These are phyloP conservation scores for Patellifolia procumbens DNA, from an alignment of 179 eudicot species.

Conservation along the genomic window DNA sequence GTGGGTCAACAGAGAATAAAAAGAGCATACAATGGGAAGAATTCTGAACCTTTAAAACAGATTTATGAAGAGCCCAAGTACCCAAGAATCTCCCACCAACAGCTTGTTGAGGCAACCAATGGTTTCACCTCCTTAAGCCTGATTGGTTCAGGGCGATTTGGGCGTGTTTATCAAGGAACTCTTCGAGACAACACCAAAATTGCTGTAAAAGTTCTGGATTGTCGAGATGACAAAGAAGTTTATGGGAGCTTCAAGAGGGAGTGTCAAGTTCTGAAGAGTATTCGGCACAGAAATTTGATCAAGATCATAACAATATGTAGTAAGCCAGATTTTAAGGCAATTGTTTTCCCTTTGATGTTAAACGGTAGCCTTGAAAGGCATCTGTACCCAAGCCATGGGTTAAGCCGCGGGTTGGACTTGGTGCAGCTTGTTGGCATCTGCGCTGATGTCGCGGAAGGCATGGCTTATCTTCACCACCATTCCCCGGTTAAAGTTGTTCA, in stretches of 20 bases:
- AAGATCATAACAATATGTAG: slow-evolving; percentile 69
- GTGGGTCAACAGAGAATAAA: slow-evolving; percentile 37
- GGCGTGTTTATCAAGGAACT: slow-evolving; percentile 65
- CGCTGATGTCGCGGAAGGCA: slow-evolving; percentile 71
- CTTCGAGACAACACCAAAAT: slow-evolving; percentile 59
- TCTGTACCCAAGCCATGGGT: slow-evolving; percentile 51
- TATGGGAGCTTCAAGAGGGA: slow-evolving; percentile 67
- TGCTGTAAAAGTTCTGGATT: slow-evolving; percentile 62
- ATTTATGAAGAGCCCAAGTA: slow-evolving; percentile 41
- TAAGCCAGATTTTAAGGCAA: slow-evolving; percentile 77
- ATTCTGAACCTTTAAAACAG: slow-evolving; percentile 34
- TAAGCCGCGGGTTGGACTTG: slow-evolving; percentile 50
- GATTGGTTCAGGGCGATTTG: slow-evolving; percentile 66
- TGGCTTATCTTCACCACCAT: slow-evolving; percentile 73
- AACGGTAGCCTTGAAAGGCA: slow-evolving; percentile 77
- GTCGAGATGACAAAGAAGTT: slow-evolving; percentile 32
- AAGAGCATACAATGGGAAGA: slow-evolving; percentile 21
- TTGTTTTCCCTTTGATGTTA: slow-evolving; percentile 70
- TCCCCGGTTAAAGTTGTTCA: slow-evolving; percentile 69
- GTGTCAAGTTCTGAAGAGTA: slow-evolving; percentile 61
- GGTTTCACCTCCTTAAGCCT: slow-evolving; percentile 54
- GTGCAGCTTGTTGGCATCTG: slow-evolving; percentile 61
- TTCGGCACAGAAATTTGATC: slow-evolving; percentile 65
- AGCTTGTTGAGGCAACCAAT: slow-evolving; percentile 68
- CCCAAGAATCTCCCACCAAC: slow-evolving; percentile 51